A percentile compares a stretch with the other conserved stretches of the same genome.
phyloP scores from a whole-genome alignment of 2,329 filamentous ascomycete species.

The Trichoderma guizhouense region DNA sequence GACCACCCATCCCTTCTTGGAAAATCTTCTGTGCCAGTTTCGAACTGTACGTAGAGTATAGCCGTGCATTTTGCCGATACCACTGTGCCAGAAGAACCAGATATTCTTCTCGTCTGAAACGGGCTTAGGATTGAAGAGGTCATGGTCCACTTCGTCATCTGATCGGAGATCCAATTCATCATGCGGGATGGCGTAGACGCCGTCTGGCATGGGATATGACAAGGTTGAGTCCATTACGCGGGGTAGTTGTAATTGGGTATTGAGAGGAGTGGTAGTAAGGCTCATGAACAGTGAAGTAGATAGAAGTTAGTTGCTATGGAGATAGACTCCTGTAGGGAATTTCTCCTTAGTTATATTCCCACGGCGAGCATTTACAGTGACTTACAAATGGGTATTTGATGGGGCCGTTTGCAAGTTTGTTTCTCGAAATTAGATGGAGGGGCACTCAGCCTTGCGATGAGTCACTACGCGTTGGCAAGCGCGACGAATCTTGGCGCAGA shows the following conservation, averaged over 20 bases:
- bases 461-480: not conserved
- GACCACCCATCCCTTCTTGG: slow-evolving; percentile 49
- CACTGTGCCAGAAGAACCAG: slow-evolving; percentile 58
- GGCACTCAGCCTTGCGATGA: not conserved
- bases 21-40: slow-evolving; percentile 52
- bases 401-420: not conserved
- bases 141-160: slow-evolving; percentile 44
- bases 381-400: not conserved
- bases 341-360: not conserved
- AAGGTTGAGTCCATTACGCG: not conserved
- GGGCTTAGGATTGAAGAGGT: slow-evolving; percentile 38
- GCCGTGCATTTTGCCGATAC: slow-evolving; percentile 46
- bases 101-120: slow-evolving; percentile 48
- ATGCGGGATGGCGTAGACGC: slow-evolving; percentile 31
- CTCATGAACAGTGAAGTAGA: not conserved
- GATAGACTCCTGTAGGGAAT: not conserved
- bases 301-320: not conserved
- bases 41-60: slow-evolving; percentile 53
- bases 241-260: not conserved
- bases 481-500: not conserved
- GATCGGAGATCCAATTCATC: slow-evolving; percentile 43
- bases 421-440: not conserved
- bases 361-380: not conserved
- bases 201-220: not conserved
- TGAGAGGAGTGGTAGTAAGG: not conserved